Conservation (phyloP, 208 protist genomes). For the Tetramitus jugosus region DNA sequence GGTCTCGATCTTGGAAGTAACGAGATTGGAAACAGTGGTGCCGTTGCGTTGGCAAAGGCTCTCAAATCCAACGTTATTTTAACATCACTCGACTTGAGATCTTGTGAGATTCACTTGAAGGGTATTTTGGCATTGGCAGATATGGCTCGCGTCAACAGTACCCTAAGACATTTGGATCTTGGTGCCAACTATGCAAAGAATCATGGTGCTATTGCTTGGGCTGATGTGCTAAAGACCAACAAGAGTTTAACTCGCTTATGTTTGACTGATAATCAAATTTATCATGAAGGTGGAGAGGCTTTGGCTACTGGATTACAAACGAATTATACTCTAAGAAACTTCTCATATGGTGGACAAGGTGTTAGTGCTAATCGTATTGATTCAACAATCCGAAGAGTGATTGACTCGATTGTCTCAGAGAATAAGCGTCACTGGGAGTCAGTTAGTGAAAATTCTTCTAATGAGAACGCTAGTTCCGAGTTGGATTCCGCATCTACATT, state of each 20-base stretch:
- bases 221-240: slow-evolving; percentile 7
- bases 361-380: slow-evolving; percentile 5
- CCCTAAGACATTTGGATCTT: slow-evolving; percentile 26
- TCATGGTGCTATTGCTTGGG: slow-evolving; percentile 21
- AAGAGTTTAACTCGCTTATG: slow-evolving; percentile 15
- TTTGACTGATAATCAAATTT: slow-evolving; percentile 27
- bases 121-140: neutral
- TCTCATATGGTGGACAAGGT: slow-evolving; percentile 20
- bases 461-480: too few species aligned
- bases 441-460: too few species aligned
- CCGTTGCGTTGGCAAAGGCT: neutral
- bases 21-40: slow-evolving; percentile 21
- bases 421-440: slow-evolving; percentile 17
- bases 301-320: neutral
- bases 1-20: slow-evolving; percentile 8
- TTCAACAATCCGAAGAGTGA: neutral
- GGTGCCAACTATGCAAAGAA: slow-evolving; percentile 18
- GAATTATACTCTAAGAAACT: slow-evolving; percentile 23
- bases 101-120: slow-evolving; percentile 20
- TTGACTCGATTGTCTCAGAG: slow-evolving; percentile 8
- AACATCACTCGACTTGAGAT: slow-evolving; percentile 17
- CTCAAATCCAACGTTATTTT: neutral
- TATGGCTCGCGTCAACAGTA: neutral
- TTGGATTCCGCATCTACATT: too few species aligned
- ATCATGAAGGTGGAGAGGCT: slow-evolving; percentile 20